Evolutionary conservation across 176 grass and related monocot species (phyloP), one percentile per base, ranked within the genome.

Genomic region (Paspalum vaginatum): DNA sequence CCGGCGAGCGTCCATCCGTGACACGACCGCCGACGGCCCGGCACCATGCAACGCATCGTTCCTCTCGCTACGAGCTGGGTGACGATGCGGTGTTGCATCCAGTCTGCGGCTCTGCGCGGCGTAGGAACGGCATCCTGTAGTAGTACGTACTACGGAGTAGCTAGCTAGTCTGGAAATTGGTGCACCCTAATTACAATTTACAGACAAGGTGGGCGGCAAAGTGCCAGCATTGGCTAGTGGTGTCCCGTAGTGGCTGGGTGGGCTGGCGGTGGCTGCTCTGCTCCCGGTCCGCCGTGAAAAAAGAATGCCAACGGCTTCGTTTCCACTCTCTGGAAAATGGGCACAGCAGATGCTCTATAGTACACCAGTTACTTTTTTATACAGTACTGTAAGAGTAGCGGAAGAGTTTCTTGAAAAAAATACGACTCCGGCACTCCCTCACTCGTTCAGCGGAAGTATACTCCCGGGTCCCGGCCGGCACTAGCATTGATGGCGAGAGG

Each of bases 401-500:
- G n/a, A n/a, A n/a, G n/a, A n/a, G n/a, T n/a, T n/a, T n/a, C n/a
- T n/a, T n/a, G n/a, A n/a, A n/a, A n/a, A 22, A 57, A 57, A 10
- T 22, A 22, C 9, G 3, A 22, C 20, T 22, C 43, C 1, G n/a
- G n/a, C n/a, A n/a, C n/a, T 7, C 7, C 22, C 0, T 3, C 0
- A 52, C 15, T 52, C 10, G 20, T 6, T 57, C 54, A 57, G 8
- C 13, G 14, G 10, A 13, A 22, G 10, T 48, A 25, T 11, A 26
- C 27, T 8, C 6, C 38, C 37, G 50, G 10, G 11, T 38, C 6
- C 20, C 37, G 50, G 5, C 18, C 53, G 5, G 18, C 18, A n/a
- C n/a, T n/a, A 13, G 40, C 51, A 80, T 80, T 74, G 12, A 80
- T 58, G 50, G 49, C 18, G 13, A 57, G 59, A 25, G 68, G 68